These are phyloP conservation scores for Ophiostoma sp. DNA, from an alignment of 2,329 filamentous ascomycete species.

Conservation along the genomic window DNA sequence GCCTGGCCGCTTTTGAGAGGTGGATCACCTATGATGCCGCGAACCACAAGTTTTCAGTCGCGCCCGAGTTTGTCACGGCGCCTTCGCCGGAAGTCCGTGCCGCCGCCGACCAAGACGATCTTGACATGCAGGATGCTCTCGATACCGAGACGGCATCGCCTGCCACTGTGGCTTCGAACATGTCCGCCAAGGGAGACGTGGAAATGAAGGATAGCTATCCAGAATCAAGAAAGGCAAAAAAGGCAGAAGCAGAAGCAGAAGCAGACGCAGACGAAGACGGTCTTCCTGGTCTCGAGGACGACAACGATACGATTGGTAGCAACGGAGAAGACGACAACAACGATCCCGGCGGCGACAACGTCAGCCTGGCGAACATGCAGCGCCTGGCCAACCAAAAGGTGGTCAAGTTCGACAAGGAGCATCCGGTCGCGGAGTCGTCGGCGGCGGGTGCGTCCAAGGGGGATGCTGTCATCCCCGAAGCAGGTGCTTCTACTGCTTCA, in stretches of 20 bases:
- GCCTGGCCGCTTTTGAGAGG: slow-evolving; percentile 39
- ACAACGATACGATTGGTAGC: neutral
- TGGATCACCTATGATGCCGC: slow-evolving; percentile 45
- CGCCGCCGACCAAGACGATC: neutral
- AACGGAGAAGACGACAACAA: neutral
- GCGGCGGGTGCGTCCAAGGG: no score
- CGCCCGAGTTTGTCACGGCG: slow-evolving; percentile 3
- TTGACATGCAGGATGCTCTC: neutral
- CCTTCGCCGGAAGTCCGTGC: neutral
- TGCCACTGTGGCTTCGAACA: neutral
- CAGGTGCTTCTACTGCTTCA: neutral
- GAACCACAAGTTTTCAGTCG: slow-evolving; percentile 39
- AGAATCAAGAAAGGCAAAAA: no score
- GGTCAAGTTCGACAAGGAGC: neutral
- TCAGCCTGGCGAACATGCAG: neutral
- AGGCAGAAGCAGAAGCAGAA: neutral
- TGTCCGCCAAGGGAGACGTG: neutral
- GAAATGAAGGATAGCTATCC: neutral
- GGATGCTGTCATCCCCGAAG: no score
- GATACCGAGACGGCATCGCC: neutral
- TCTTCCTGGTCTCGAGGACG: neutral
- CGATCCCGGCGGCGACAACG: neutral
- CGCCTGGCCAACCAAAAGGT: neutral
- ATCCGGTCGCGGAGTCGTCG: neutral
- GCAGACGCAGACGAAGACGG: neutral